phyloP scores from a whole-genome alignment of 768 basidiomycete genomes.

The Naganishia vishniacii region DNA sequence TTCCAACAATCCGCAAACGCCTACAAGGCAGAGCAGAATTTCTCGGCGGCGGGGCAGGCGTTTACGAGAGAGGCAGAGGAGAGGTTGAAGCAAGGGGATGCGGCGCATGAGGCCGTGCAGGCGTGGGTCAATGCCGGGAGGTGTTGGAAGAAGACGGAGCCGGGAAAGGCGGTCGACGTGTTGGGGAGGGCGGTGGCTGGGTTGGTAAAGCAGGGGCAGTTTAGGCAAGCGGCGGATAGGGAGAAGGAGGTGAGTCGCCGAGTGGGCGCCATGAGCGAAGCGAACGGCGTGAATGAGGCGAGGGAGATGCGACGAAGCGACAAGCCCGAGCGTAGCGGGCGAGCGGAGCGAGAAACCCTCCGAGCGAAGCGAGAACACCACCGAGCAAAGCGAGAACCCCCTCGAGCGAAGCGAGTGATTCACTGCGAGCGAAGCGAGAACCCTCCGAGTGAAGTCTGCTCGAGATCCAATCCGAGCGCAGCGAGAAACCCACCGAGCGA shows the following conservation, averaged over 20 bases:
- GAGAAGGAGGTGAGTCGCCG: constrained; percentile 59
- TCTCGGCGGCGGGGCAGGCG: constrained; percentile 84
- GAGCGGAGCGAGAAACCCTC: background rate
- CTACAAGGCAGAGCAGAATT: constrained; percentile 78
- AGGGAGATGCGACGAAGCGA: background rate
- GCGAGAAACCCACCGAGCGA: too few relatives aligned
- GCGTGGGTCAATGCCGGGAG: constrained; percentile 99
- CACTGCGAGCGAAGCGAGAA: background rate
- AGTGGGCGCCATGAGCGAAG: background rate
- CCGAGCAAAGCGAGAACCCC: background rate
- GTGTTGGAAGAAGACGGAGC: constrained; percentile 83
- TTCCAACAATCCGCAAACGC: constrained; percentile 90
- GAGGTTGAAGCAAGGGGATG: constrained; percentile 70
- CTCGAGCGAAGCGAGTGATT: background rate
- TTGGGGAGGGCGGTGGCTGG: constrained; percentile 6
- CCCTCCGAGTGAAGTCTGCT: background rate
- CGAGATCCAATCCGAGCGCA: too few relatives aligned
- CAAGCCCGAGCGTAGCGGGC: background rate
- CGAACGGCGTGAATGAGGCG: background rate
- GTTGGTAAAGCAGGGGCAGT: constrained; percentile 76
- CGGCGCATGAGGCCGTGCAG: constrained; percentile 89
- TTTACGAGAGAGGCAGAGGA: constrained; percentile 87
- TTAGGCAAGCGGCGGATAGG: constrained; percentile 94
- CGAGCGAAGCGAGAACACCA: constrained; percentile 1
- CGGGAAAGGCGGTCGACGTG: constrained; percentile 60